A percentile compares a stretch with the other conserved stretches of the same genome.
These are phyloP conservation scores for Picea glauca DNA, from an alignment of 75 land plant genomes.

Conservation along the genomic window DNA sequence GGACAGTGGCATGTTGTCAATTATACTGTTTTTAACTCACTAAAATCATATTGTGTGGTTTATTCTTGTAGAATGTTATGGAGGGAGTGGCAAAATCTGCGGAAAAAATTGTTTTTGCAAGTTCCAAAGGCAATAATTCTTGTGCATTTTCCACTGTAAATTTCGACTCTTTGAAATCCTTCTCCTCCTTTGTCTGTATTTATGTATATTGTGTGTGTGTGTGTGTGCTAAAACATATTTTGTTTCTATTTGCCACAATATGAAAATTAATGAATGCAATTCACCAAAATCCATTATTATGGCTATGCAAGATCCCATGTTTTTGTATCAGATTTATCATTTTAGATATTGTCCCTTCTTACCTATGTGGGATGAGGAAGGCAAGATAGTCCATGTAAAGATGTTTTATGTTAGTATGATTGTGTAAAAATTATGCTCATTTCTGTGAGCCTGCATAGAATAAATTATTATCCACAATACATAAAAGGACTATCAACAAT, in stretches of 20 bases:
- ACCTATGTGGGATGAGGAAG: too few relatives aligned
- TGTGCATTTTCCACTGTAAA: background rate
- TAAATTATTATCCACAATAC: too few relatives aligned
- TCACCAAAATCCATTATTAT: background rate
- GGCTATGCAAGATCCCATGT: background rate
- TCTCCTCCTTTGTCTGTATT: background rate
- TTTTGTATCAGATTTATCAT: background rate
- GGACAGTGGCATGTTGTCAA: background rate
- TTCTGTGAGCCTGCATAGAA: too few relatives aligned
- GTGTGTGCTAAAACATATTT: background rate
- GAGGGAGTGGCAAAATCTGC: conserved; percentile 1
- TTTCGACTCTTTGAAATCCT: conserved; percentile 8
- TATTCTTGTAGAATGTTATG: conserved; percentile 13
- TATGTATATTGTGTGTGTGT: background rate
- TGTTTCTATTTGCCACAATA: background rate
- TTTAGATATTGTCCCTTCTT: too few relatives aligned
- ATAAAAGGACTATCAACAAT: too few relatives aligned
- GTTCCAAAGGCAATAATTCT: conserved; percentile 5
- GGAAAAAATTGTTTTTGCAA: conserved; percentile 2
- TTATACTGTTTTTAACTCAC: background rate
- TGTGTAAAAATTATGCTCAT: too few relatives aligned
- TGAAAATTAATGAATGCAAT: background rate
- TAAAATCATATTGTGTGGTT: background rate
- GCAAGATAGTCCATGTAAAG: too few relatives aligned
- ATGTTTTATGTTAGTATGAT: too few relatives aligned